Conservation (phyloP, 768 basidiomycete species). For the Imleria badia region DNA sequence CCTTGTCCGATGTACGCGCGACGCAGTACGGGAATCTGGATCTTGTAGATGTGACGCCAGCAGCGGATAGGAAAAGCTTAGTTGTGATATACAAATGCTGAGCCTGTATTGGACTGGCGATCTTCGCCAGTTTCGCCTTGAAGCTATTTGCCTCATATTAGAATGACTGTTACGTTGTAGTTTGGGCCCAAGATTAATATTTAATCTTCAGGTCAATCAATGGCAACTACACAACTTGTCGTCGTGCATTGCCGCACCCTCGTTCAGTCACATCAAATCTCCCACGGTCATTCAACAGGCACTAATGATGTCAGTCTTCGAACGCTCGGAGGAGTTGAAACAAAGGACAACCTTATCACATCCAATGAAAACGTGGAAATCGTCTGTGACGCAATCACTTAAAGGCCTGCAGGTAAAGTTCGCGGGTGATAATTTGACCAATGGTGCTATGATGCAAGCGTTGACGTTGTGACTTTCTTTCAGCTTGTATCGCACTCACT, state of each 20-base stretch:
- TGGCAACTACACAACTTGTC: no score
- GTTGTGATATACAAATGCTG: no score
- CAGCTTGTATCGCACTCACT: conserved; percentile 5
- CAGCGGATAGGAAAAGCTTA: no score
- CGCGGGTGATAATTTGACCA: background rate
- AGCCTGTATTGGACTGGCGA: no score
- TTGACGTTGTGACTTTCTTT: conserved; percentile 18
- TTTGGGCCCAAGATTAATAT: no score
- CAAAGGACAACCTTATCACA: conserved; percentile 17
- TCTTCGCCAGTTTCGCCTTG: no score
- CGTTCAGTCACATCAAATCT: conserved; percentile 3
- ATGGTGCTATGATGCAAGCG: background rate
- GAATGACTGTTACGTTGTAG: no score
- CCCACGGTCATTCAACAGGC: conserved; percentile 8
- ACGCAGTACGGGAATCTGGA: no score
- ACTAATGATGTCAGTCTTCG: conserved; percentile 7
- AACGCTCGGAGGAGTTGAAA: conserved; percentile 2
- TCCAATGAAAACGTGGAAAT: background rate
- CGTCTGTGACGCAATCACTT: conserved; percentile 10
- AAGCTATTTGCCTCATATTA: no score
- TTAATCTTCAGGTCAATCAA: no score
- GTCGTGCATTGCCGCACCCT: background rate
- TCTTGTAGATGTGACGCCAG: no score
- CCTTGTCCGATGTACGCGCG: no score
- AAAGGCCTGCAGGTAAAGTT: background rate